These are phyloP conservation scores for Aspergillus ellipticus DNA, from an alignment of 495 filamentous ascomycete species.

Conservation along the genomic window DNA sequence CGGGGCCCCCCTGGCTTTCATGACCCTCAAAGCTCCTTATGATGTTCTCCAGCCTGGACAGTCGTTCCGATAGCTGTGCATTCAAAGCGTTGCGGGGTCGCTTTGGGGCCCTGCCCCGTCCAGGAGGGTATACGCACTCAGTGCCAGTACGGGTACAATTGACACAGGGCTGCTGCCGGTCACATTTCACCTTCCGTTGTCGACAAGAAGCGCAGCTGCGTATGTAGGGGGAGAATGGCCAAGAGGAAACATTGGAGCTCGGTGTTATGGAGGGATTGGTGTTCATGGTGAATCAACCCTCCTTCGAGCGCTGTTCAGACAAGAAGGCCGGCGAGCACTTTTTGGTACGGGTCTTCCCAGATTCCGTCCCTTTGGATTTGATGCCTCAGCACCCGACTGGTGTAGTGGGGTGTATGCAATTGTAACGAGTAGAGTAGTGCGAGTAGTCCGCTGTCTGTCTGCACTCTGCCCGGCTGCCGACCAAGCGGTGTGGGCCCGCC, in stretches of 20 bases:
- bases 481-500: neutral
- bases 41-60: neutral
- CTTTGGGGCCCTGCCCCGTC: constrained; percentile 2
- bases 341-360: no score
- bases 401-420: no score
- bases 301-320: neutral
- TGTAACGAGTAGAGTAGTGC: no score
- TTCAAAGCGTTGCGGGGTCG: neutral
- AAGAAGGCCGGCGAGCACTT: no score
- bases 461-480: no score
- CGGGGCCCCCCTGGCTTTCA: neutral
- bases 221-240: neutral
- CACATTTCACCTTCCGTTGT: constrained; percentile 3
- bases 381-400: no score
- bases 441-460: no score
- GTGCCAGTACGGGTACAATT: neutral
- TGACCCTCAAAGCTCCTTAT: neutral
- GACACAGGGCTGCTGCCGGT: neutral
- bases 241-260: neutral
- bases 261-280: neutral
- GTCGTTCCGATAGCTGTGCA: neutral
- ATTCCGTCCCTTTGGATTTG: no score
- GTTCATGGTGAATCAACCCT: neutral
- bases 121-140: constrained; percentile 2
- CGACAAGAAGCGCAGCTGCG: neutral